Percentiles rank a stretch among this genome's conserved stretches.
Evolutionary conservation across 257 asterid genomes (phyloP).

Genomic region (Thymus mandschuricus): DNA sequence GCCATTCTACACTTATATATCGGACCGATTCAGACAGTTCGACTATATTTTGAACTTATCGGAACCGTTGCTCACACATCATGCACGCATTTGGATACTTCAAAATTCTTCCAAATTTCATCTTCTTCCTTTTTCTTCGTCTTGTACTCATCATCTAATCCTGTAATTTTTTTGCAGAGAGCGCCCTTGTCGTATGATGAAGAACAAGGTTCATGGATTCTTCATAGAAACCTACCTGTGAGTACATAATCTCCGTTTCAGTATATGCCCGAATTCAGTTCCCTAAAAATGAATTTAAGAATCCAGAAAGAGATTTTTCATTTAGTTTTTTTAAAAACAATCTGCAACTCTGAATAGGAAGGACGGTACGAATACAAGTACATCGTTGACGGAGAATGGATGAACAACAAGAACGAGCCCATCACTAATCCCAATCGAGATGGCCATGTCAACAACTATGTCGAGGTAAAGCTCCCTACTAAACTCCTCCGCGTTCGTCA

Average conservation of each 20-base stretch:
- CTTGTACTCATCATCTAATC: conserved; percentile 13
- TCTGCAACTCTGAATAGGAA: conserved; percentile 53
- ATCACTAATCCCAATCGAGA: conserved; percentile 70
- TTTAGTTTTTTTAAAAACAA: no score
- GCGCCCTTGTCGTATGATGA: conserved; percentile 61
- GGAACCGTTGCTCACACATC: not conserved
- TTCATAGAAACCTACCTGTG: conserved; percentile 72
- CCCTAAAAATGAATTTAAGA: not conserved
- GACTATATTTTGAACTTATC: not conserved
- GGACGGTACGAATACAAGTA: conserved; percentile 92
- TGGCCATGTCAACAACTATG: conserved; percentile 86
- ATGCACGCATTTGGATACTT: not conserved
- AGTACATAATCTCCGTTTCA: conserved; percentile 31
- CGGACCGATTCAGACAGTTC: not conserved
- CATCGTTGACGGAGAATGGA: conserved; percentile 82
- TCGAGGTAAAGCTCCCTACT: conserved; percentile 47
- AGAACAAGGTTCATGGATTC: conserved; percentile 65
- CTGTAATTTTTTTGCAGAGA: conserved; percentile 54
- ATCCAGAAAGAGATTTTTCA: not conserved
- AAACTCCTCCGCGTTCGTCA: not conserved
- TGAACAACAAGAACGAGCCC: conserved; percentile 58
- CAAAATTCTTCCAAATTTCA: not conserved
- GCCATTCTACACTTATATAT: not conserved
- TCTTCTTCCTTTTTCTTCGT: not conserved
- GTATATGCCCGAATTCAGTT: not conserved